A percentile compares a stretch with the other conserved stretches of the same genome.
Conservation (phyloP, 495 filamentous ascomycete species). For the Pseudoneurospora amorphoporcata region DNA sequence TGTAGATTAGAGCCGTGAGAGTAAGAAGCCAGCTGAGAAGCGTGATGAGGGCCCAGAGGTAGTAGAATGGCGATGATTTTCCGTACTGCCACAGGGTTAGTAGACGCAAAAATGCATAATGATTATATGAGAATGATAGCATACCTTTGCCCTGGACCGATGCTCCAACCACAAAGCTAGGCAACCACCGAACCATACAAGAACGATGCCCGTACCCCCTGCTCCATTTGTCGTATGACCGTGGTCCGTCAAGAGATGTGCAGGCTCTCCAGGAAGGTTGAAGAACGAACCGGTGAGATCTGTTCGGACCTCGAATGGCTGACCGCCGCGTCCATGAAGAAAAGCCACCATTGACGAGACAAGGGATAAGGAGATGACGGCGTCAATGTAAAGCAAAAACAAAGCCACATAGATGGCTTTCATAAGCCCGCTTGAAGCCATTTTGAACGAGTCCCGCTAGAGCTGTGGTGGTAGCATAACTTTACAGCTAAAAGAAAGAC, state of each 20-base stretch:
- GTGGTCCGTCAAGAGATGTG: slow-evolving; percentile 31
- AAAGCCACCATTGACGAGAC: slow-evolving; percentile 41
- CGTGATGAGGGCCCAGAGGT: slow-evolving; percentile 30
- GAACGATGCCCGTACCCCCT: slow-evolving; percentile 37
- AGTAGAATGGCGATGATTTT: slow-evolving; percentile 21
- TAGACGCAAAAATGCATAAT: background rate
- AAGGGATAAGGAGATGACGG: slow-evolving; percentile 33
- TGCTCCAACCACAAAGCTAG: slow-evolving; percentile 28
- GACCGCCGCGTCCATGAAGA: slow-evolving; percentile 28
- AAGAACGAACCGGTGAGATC: slow-evolving; percentile 19
- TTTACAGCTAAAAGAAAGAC: background rate
- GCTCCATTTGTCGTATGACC: slow-evolving; percentile 42
- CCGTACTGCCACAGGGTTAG: slow-evolving; percentile 10
- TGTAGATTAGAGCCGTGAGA: slow-evolving; percentile 33
- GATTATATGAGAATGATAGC: background rate
- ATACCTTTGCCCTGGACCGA: slow-evolving; percentile 18
- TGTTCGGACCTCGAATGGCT: slow-evolving; percentile 22
- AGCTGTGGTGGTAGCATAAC: background rate
- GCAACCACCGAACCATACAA: slow-evolving; percentile 36
- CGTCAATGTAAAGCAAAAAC: slow-evolving; percentile 31
- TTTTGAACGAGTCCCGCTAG: background rate
- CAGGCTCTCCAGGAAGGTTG: slow-evolving; percentile 31
- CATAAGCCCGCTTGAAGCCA: background rate
- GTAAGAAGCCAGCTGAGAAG: slow-evolving; percentile 37
- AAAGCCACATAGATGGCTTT: slow-evolving; percentile 20